Percentiles rank a stretch among this genome's conserved stretches.
Conservation (phyloP, 1,284 basidiomycete genomes). For the Leccinum insolens region DNA sequence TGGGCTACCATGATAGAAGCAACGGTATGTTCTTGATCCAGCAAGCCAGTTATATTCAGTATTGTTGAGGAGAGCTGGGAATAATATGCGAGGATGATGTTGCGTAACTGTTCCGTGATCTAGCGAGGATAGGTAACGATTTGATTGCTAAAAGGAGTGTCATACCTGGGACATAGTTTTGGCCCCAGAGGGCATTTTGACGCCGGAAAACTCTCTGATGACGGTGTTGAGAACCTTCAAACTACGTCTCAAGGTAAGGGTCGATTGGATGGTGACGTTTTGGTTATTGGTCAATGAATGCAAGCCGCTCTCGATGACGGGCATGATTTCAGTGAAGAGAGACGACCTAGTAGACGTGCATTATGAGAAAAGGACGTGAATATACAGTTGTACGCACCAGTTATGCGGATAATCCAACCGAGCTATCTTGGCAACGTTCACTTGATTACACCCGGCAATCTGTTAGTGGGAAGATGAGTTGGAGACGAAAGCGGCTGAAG, state of each 20-base stretch:
- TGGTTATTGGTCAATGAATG: constrained; percentile 48
- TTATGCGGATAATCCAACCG: constrained; percentile 69
- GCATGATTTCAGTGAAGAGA: constrained; percentile 60
- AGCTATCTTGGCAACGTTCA: constrained; percentile 71
- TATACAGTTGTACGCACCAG: constrained; percentile 50
- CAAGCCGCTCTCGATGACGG: constrained; percentile 53
- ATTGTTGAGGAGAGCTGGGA: constrained; percentile 49
- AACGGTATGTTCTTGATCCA: constrained; percentile 40
- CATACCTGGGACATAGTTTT: constrained; percentile 65
- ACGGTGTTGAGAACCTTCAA: constrained; percentile 65
- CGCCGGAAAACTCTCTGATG: constrained; percentile 66
- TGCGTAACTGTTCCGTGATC: constrained; percentile 59
- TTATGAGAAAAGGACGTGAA: constrained; percentile 1
- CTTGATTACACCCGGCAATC: constrained; percentile 75
- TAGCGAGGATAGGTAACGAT: constrained; percentile 30
- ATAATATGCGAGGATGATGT: constrained; percentile 60
- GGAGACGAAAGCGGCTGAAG: constrained; percentile 5
- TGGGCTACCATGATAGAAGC: constrained; percentile 66
- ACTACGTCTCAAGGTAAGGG: constrained; percentile 60
- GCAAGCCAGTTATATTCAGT: constrained; percentile 43
- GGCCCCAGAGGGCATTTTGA: constrained; percentile 68
- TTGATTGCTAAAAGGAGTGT: constrained; percentile 3
- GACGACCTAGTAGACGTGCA: constrained; percentile 51
- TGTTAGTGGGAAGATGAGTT: constrained; percentile 32
- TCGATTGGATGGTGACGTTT: constrained; percentile 44